These are phyloP conservation scores for Zygnema circumcarinatum DNA, from an alignment of 139 green algal species.

Conservation along the genomic window DNA sequence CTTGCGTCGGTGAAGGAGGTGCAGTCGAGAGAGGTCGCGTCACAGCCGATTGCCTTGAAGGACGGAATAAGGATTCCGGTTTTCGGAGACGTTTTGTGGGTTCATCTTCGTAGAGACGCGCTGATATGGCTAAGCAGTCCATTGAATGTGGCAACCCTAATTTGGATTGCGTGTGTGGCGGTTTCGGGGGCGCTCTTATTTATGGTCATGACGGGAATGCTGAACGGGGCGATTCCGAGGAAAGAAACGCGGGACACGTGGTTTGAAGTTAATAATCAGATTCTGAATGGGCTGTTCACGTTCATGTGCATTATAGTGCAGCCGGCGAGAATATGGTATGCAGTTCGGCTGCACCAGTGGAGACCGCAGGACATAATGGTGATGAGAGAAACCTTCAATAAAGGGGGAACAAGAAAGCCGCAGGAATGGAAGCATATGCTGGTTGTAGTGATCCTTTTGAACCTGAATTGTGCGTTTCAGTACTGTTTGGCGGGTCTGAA, in stretches of 20 bases:
- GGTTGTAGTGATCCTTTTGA: conserved; percentile 40
- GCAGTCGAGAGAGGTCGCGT: neutral
- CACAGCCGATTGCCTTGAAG: neutral
- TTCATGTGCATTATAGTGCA: conserved; percentile 52
- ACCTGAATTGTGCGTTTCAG: conserved; percentile 44
- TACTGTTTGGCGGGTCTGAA: conserved; percentile 40
- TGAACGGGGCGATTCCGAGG: conserved; percentile 15
- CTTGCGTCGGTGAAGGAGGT: neutral
- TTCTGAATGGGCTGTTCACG: conserved; percentile 42
- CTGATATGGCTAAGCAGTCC: conserved; percentile 8
- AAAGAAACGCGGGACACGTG: conserved; percentile 31
- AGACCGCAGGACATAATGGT: conserved; percentile 11
- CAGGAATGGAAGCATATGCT: conserved; percentile 55
- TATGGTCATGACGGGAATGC: conserved; percentile 44
- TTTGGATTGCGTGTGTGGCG: conserved; percentile 21
- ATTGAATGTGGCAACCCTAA: conserved; percentile 7
- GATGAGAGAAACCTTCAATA: conserved; percentile 40
- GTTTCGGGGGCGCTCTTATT: conserved; percentile 30
- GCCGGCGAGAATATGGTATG: conserved; percentile 19
- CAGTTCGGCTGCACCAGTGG: conserved; percentile 13
- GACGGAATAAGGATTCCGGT: conserved; percentile 5
- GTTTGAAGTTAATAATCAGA: conserved; percentile 48
- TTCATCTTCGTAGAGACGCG: neutral
- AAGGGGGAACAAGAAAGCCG: conserved; percentile 34
- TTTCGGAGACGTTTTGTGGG: conserved; percentile 20